These are phyloP conservation scores for Auriscalpium vulgare DNA, from an alignment of 768 basidiomycete species.

Conservation along the genomic window DNA sequence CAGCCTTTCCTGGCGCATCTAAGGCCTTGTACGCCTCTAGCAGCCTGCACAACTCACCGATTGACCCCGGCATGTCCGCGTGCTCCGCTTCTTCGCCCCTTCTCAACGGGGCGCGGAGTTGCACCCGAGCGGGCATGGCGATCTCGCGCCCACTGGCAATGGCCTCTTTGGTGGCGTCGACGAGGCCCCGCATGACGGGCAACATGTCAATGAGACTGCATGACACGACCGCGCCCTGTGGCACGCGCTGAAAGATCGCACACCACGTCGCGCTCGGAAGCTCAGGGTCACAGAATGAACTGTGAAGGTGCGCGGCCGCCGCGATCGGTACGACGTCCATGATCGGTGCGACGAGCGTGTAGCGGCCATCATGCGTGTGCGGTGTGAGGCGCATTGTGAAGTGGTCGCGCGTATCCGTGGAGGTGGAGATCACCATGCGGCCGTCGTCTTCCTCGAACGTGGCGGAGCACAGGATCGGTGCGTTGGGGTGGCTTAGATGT, in stretches of 20 bases:
- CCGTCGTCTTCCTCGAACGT: not conserved
- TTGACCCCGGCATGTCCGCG: too few species aligned
- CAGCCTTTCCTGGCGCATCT: too few species aligned
- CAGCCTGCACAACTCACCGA: too few species aligned
- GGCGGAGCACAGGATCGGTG: not conserved
- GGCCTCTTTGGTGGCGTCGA: not conserved
- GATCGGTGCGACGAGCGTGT: not conserved
- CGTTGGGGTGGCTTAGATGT: not conserved
- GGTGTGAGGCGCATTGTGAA: too few species aligned
- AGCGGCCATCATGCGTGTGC: not conserved
- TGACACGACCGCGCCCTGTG: not conserved
- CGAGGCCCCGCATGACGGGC: not conserved
- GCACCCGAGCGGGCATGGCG: too few species aligned
- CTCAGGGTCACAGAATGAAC: too few species aligned
- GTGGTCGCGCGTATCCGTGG: not conserved
- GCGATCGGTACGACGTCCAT: not conserved
- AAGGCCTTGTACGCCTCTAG: too few species aligned
- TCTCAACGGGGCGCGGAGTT: too few species aligned
- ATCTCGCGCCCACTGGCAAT: too few species aligned
- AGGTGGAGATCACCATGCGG: too few species aligned
- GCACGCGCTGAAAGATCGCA: not conserved
- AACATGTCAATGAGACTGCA: too few species aligned
- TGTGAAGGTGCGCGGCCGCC: not conserved
- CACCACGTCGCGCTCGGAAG: not conserved
- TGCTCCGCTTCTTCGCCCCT: too few species aligned